Evolutionary conservation across 345 rosid genomes (phyloP), one percentile per base, ranked within the genome.

Genomic region (Brassica cretica): DNA sequence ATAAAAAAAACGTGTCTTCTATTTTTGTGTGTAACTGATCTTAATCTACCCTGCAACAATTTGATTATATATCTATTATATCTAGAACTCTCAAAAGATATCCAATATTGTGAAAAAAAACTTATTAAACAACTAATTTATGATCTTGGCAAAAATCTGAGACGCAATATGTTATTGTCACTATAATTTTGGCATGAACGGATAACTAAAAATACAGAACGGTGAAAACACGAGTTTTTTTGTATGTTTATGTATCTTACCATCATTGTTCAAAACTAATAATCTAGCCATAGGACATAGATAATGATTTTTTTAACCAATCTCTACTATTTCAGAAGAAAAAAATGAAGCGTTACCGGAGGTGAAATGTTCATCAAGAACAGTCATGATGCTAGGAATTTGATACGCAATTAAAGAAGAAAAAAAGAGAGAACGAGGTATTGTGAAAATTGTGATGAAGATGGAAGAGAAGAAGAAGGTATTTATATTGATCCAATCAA

Each of bases 341-440:
- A 68, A 62, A 32, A 29, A 63, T 63, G 55, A 68, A 35, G 64
- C 30, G 14, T 11, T 87, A 89, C 93, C 97, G 25, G 81, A 35
- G 51, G 79, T 76, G 55, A 83, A 81, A 64, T 85, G 84, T 71
- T 74, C 86, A 24, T 86, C 80, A 72, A 89, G 80, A 80, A 91
- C 83, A 39, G 97, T 86, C 97, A 91, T 91, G 68, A 61, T 78
- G 62, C 72, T 74, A 18, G 27, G 71, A 27, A 66, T 62, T 25
- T 71, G 61, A 67, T 16, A 67, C 62, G 62, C 4, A 72, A 78
- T 49, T 49, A 12, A 41, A 12, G 6, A 5, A 1, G n/a, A 51
- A 4, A 61, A 66, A 3, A 58, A 49, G 66, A 46, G 5, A 55
- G n/a, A 49, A 6, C n/a, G 30, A 9, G 64, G 25, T 59, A 60